Conservation (phyloP, 2,329 filamentous ascomycete species). For the Xylaria sp. region DNA sequence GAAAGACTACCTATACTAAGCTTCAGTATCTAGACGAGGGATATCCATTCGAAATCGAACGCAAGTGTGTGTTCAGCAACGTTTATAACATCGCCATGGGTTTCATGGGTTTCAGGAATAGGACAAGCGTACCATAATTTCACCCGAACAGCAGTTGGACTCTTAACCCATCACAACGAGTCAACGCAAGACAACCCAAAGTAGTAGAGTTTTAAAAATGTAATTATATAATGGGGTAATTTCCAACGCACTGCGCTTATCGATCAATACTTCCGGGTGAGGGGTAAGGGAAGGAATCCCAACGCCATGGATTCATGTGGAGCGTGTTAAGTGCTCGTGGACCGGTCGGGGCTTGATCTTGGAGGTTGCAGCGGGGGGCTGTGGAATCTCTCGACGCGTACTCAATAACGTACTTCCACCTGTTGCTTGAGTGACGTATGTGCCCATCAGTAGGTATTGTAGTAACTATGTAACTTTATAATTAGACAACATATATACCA, state of each 20-base stretch:
- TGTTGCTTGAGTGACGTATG: too few relatives aligned
- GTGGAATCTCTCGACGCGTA: neutral
- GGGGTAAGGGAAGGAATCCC: neutral
- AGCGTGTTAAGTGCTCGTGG: too few relatives aligned
- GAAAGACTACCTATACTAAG: neutral
- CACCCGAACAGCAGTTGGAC: neutral
- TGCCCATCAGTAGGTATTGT: too few relatives aligned
- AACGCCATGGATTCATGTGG: constrained; percentile 4
- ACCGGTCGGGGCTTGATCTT: constrained; percentile 7
- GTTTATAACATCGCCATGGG: neutral
- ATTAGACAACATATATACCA: too few relatives aligned
- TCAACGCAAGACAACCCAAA: neutral
- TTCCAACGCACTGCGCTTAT: too few relatives aligned
- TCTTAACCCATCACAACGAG: neutral
- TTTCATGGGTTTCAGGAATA: neutral
- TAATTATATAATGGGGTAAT: too few relatives aligned
- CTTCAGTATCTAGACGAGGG: neutral
- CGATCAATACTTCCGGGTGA: neutral
- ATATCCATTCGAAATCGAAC: neutral
- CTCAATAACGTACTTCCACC: neutral
- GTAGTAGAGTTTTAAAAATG: too few relatives aligned
- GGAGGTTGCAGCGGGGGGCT: neutral
- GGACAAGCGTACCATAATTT: neutral
- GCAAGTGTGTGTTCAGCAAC: neutral
- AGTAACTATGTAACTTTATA: too few relatives aligned